Evolutionary conservation across 352 stramenopile species (phyloP).

Genomic region (Phytophthora quininea): DNA sequence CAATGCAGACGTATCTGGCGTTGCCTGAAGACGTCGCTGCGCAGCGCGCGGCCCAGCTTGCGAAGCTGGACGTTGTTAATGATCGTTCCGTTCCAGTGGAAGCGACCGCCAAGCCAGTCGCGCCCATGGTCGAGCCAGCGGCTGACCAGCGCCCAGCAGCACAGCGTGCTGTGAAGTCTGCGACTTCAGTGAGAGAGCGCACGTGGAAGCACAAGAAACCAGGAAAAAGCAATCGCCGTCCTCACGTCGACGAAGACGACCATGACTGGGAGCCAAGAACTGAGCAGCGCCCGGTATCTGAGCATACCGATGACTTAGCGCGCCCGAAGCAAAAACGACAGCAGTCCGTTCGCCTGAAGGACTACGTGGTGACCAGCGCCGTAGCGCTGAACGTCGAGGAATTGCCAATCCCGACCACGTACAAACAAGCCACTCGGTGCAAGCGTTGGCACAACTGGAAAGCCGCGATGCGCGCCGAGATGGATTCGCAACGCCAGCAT

Average conservation of each 20-base stretch:
- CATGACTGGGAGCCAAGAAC: neutral
- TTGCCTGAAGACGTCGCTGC: neutral
- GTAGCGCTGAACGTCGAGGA: neutral
- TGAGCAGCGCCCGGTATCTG: neutral
- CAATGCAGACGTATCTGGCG: slow-evolving; percentile 5
- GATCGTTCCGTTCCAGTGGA: neutral
- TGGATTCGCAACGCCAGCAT: slow-evolving; percentile 9
- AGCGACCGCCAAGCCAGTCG: neutral
- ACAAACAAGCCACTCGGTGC: slow-evolving; percentile 5
- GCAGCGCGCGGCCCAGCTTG: slow-evolving; percentile 3
- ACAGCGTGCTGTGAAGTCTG: too few relatives aligned
- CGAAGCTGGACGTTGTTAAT: neutral
- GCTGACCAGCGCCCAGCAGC: neutral
- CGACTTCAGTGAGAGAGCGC: too few relatives aligned
- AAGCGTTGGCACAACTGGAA: slow-evolving; percentile 4
- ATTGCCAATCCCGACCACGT: slow-evolving; percentile 5
- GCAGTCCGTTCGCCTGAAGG: neutral
- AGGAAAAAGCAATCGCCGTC: too few relatives aligned
- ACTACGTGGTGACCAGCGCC: slow-evolving; percentile 3
- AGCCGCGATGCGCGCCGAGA: slow-evolving; percentile 5
- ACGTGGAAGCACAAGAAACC: too few relatives aligned
- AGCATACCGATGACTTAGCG: neutral
- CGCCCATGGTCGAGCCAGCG: slow-evolving; percentile 2
- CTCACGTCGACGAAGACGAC: neutral
- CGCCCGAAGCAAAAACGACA: neutral